Percentiles rank a stretch among this genome's conserved stretches.
These are phyloP conservation scores for Yamadazyma sp. DNA, from an alignment of 805 yeast genomes.

Conservation along the genomic window DNA sequence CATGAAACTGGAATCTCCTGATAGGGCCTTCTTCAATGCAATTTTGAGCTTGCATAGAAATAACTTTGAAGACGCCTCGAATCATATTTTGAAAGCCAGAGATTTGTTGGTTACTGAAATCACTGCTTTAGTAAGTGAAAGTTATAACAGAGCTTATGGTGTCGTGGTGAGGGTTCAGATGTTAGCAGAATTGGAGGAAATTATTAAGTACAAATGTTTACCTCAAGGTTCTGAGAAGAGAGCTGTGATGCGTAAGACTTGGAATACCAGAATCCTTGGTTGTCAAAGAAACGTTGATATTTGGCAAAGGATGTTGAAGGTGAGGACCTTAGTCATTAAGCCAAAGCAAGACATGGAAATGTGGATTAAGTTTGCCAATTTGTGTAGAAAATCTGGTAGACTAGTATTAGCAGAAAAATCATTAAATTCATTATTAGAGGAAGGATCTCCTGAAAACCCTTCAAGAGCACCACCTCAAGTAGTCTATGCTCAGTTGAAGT, in stretches of 20 bases:
- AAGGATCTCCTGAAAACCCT: constrained; percentile 57
- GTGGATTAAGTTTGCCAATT: constrained; percentile 97
- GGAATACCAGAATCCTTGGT: constrained; percentile 90
- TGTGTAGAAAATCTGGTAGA: constrained; percentile 92
- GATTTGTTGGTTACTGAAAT: constrained; percentile 89
- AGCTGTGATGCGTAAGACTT: constrained; percentile 77
- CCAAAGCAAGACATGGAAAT: constrained; percentile 97
- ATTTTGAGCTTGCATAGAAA: constrained; percentile 81
- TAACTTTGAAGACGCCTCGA: constrained; percentile 76
- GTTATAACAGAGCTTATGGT: constrained; percentile 94
- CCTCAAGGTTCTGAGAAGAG: constrained; percentile 83
- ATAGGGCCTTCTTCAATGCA: constrained; percentile 91
- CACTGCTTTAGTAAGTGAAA: constrained; percentile 91
- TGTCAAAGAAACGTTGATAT: constrained; percentile 97
- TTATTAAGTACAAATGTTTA: constrained; percentile 79
- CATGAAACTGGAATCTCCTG: constrained; percentile 91
- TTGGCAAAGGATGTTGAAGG: constrained; percentile 96
- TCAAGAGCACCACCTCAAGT: constrained; percentile 94
- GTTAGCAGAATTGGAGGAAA: constrained; percentile 95
- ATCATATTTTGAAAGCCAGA: constrained; percentile 79
- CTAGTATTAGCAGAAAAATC: constrained; percentile 91
- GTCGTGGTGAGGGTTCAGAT: constrained; percentile 96
- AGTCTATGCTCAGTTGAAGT: constrained; percentile 93
- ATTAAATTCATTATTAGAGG: constrained; percentile 72
- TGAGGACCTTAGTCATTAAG: constrained; percentile 85